Conservation (phyloP, 148 eudicot genomes). For the Dianthus caryophyllus region DNA sequence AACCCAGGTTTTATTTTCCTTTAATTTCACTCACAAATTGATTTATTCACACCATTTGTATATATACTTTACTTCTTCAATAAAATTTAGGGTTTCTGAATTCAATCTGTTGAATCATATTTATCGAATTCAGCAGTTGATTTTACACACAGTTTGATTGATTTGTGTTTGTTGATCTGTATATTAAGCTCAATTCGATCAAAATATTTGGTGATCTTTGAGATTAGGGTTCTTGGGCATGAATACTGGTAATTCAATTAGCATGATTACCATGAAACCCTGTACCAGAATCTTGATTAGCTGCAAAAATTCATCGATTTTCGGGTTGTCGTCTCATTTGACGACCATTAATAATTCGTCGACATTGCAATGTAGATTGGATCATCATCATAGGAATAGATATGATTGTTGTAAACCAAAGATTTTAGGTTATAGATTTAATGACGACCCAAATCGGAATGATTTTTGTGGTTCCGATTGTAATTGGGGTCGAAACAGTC, state of each 20-base stretch:
- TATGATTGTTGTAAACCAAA: constrained; percentile 26
- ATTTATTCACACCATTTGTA: not conserved
- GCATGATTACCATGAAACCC: constrained; percentile 49
- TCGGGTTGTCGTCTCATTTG: constrained; percentile 31
- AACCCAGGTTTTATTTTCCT: constrained; percentile 4
- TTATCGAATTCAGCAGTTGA: constrained; percentile 18
- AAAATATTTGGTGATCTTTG: constrained; percentile 5
- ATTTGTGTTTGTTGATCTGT: not conserved
- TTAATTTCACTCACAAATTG: not conserved
- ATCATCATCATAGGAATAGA: constrained; percentile 12
- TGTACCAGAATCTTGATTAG: constrained; percentile 45
- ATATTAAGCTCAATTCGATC: not conserved
- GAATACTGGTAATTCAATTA: constrained; percentile 54
- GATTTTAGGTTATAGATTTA: constrained; percentile 37
- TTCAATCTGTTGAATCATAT: constrained; percentile 26
- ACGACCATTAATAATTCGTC: constrained; percentile 32
- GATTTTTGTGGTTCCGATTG: constrained; percentile 53
- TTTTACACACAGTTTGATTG: constrained; percentile 7
- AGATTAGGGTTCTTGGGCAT: constrained; percentile 24
- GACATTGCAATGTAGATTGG: constrained; percentile 29
- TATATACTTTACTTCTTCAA: constrained; percentile 4
- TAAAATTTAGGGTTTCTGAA: constrained; percentile 2
- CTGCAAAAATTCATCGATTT: constrained; percentile 41
- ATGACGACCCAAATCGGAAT: constrained; percentile 37
- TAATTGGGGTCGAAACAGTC: constrained; percentile 39